These are phyloP conservation scores for Diaporthe sp. DNA, from an alignment of 2,329 filamentous ascomycete species.

Conservation along the genomic window DNA sequence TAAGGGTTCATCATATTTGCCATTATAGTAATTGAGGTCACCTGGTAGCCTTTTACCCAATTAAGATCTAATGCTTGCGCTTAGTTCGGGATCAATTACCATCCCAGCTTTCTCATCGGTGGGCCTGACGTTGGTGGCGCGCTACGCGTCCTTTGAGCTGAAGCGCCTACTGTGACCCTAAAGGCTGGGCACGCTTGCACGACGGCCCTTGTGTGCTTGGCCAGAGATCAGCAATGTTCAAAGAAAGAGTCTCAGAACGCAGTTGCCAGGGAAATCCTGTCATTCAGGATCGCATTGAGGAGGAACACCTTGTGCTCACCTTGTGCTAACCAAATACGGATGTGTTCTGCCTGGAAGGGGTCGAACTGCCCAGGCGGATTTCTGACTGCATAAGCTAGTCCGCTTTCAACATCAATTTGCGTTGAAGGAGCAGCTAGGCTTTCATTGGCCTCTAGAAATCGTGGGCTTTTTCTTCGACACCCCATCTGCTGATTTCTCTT, in stretches of 20 bases:
- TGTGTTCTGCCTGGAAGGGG: neutral
- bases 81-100: neutral
- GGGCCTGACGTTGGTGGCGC: neutral
- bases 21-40: neutral
- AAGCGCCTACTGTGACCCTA: neutral
- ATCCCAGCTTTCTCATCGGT: neutral
- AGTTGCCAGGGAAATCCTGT: neutral
- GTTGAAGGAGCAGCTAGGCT: neutral
- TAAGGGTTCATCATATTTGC: neutral
- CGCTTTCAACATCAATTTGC: neutral
- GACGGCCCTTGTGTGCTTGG: neutral
- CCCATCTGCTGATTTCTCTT: neutral
- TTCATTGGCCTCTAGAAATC: neutral
- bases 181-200: neutral
- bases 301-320: neutral
- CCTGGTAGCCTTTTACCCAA: neutral
- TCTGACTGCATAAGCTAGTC: constrained; percentile 20
- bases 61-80: neutral
- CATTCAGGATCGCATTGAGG: neutral
- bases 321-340: constrained; percentile 3
- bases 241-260: neutral
- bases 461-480: neutral
- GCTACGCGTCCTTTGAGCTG: neutral
- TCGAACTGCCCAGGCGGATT: neutral
- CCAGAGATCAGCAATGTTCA: neutral